Evolutionary conservation across 116 monocot genomes (phyloP).

Genomic region (Posidonia oceanica): DNA sequence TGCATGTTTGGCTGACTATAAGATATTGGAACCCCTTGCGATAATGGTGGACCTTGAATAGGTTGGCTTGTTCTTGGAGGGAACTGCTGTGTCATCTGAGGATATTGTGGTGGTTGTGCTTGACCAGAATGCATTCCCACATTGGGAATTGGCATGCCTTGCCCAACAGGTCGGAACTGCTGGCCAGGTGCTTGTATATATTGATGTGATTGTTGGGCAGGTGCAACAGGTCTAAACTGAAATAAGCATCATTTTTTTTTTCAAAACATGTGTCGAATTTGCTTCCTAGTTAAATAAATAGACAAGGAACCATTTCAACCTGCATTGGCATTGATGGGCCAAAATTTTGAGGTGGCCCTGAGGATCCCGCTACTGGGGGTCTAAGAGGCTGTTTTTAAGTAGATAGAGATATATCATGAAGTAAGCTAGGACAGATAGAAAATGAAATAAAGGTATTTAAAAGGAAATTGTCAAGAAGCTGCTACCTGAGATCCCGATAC

Average conservation of each 20-base stretch:
- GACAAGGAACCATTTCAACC: conserved; percentile 16
- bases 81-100: conserved; percentile 29
- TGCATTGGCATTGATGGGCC: conserved; percentile 31
- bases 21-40: conserved; percentile 46
- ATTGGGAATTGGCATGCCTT: conserved; percentile 31
- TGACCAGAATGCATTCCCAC: conserved; percentile 42
- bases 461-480: too few species aligned
- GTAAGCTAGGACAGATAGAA: too few species aligned
- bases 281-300: too few species aligned
- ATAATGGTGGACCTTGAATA: conserved; percentile 32
- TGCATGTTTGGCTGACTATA: conserved; percentile 54
- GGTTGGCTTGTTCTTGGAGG: conserved; percentile 37
- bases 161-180: conserved; percentile 49
- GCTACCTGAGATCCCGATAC: too few species aligned
- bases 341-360: conserved; percentile 48
- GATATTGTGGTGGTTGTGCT: conserved; percentile 32
- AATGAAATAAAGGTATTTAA: too few species aligned
- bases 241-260: conserved; percentile 4
- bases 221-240: conserved; percentile 65
- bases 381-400: conserved; percentile 35
- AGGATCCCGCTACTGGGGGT: conserved; percentile 34
- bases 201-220: conserved; percentile 49
- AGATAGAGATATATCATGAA: neutral
- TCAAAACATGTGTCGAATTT: too few species aligned
- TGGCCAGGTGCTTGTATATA: conserved; percentile 44